These are phyloP conservation scores for Kluyveromyces sp. DNA, from an alignment of 1,139 yeast species.

Conservation along the genomic window DNA sequence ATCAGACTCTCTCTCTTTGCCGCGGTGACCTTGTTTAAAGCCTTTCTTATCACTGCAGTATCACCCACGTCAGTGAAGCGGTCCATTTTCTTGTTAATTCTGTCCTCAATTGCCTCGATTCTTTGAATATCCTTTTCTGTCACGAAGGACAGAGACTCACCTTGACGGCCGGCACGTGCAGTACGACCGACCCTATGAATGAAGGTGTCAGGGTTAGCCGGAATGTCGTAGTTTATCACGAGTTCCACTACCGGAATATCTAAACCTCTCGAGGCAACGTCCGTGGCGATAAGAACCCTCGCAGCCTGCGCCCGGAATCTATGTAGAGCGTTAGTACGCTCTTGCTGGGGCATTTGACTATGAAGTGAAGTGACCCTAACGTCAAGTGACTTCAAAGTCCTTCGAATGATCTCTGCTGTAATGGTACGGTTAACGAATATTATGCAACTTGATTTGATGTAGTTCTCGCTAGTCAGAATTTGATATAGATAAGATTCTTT, in stretches of 20 bases:
- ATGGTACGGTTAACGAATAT: slow-evolving; percentile 86
- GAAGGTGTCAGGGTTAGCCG: slow-evolving; percentile 94
- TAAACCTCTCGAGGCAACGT: slow-evolving; percentile 94
- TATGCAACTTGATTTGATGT: slow-evolving; percentile 61
- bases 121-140: slow-evolving; percentile 81
- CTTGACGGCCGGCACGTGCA: slow-evolving; percentile 94
- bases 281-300: slow-evolving; percentile 85
- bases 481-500: slow-evolving; percentile 82
- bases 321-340: slow-evolving; percentile 83
- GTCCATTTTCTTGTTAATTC: slow-evolving; percentile 73
- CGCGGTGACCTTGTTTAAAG: slow-evolving; percentile 60
- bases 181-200: slow-evolving; percentile 99
- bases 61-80: slow-evolving; percentile 66
- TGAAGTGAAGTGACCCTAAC: slow-evolving; percentile 84
- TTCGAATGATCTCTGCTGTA: slow-evolving; percentile 79
- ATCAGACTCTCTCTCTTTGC: slow-evolving; percentile 87
- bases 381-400: slow-evolving; percentile 67
- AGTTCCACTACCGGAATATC: slow-evolving; percentile 90
- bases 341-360: slow-evolving; percentile 90
- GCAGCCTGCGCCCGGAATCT: slow-evolving; percentile 94
- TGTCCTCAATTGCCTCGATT: slow-evolving; percentile 76
- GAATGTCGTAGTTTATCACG: slow-evolving; percentile 86
- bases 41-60: slow-evolving; percentile 63
- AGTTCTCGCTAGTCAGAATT: slow-evolving; percentile 55
- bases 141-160: slow-evolving; percentile 64